Conservation (phyloP, 805 yeast species). For the Ogataea nakhonphanomensis region DNA sequence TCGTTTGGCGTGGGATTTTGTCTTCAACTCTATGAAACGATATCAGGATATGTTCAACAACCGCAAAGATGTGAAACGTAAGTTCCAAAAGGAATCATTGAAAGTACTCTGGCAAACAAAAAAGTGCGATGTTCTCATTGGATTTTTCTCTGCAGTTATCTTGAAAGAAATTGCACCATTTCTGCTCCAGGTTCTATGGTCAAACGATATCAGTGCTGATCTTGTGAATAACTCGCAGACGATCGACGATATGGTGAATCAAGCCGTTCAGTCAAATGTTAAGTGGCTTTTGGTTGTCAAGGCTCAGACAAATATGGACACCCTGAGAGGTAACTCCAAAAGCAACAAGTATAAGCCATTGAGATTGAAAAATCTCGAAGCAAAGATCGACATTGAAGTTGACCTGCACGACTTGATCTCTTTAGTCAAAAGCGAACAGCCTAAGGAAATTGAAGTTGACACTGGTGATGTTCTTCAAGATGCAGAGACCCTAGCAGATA, state of each 20-base stretch:
- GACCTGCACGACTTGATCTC: conserved; percentile 63
- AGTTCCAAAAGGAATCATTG: conserved; percentile 30
- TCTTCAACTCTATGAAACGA: conserved; percentile 49
- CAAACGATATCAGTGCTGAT: conserved; percentile 76
- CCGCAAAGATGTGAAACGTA: conserved; percentile 29
- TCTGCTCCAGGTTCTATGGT: conserved; percentile 67
- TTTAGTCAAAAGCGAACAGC: conserved; percentile 32
- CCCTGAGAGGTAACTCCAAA: conserved; percentile 16
- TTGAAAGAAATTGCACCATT: conserved; percentile 62
- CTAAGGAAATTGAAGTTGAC: conserved; percentile 9
- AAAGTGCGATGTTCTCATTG: conserved; percentile 79
- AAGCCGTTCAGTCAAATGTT: conserved; percentile 67
- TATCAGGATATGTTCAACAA: conserved; percentile 38
- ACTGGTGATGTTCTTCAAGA: conserved; percentile 7
- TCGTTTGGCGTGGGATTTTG: conserved; percentile 70
- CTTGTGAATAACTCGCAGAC: conserved; percentile 41
- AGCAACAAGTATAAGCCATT: conserved; percentile 71
- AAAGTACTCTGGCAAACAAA: conserved; percentile 44
- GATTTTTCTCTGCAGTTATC: conserved; percentile 58
- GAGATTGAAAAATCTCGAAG: conserved; percentile 60
- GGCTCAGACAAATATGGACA: conserved; percentile 45
- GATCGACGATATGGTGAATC: conserved; percentile 60
- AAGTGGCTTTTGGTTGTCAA: conserved; percentile 76
- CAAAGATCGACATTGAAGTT: conserved; percentile 66
- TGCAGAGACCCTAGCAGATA: conserved; percentile 9